These are phyloP conservation scores for Penicillium cosmopolitanum DNA, from an alignment of 495 filamentous ascomycete species.

Conservation along the genomic window DNA sequence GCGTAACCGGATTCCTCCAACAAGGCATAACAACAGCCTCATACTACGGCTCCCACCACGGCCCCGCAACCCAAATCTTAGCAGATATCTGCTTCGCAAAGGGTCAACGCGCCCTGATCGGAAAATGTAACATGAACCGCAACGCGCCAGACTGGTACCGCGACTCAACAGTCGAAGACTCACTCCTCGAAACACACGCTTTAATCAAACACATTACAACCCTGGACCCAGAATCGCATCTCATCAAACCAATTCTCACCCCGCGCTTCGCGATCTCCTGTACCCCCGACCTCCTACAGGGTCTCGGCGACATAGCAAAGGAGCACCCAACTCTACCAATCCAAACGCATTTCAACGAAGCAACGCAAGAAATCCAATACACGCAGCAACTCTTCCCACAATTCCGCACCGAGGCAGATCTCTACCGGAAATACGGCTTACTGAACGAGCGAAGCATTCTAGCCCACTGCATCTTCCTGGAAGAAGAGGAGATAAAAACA, in stretches of 20 bases:
- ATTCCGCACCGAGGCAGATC: conserved; percentile 55
- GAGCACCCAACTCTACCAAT: conserved; percentile 58
- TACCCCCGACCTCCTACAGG: conserved; percentile 51
- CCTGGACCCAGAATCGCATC: conserved; percentile 24
- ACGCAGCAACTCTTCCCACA: conserved; percentile 57
- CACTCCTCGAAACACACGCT: conserved; percentile 53
- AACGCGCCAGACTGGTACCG: conserved; percentile 63
- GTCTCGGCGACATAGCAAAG: conserved; percentile 54
- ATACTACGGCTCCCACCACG: conserved; percentile 66
- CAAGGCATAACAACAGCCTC: conserved; percentile 69
- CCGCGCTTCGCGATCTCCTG: conserved; percentile 69
- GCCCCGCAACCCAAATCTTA: conserved; percentile 59
- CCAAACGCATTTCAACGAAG: conserved; percentile 70
- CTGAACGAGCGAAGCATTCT: conserved; percentile 60
- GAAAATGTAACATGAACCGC: conserved; percentile 69
- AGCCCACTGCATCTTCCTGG: conserved; percentile 64
- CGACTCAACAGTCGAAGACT: conserved; percentile 51
- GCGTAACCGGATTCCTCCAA: conserved; percentile 59
- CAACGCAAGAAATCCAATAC: conserved; percentile 55
- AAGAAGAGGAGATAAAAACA: conserved; percentile 54
- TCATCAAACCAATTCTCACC: conserved; percentile 63
- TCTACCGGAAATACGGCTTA: conserved; percentile 58
- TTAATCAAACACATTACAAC: conserved; percentile 51
- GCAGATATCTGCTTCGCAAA: conserved; percentile 58
- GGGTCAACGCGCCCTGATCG: conserved; percentile 67